Evolutionary conservation across 1,139 yeast genomes (phyloP), one percentile per base, ranked within the genome.

Genomic region (Pichia sp.): DNA sequence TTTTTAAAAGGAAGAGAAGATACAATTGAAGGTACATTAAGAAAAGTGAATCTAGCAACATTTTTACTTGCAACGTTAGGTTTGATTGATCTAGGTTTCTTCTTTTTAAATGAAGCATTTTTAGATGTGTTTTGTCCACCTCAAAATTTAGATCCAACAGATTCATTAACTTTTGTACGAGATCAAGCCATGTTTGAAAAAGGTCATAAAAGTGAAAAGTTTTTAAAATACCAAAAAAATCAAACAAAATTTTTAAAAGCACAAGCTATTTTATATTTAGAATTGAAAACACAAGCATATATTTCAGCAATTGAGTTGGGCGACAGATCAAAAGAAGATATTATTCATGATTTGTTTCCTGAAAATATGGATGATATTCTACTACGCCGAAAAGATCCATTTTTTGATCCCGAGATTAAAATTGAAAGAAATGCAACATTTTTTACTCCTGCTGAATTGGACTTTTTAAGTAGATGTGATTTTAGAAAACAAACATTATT

Each of bases 261-360:
- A 6, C 95, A 86, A 57, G 89, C 95, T 0, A 81, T 79, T 2
- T 67, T 92, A 48, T 88, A 76, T 58, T 72, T 92, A 46, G 97
- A 92, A 58, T 73, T 92, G 61, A 92, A 92, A 63, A 92, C 98
- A 0, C 98, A 92, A 66, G 96, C 96, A 0, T 92, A 82, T 61
- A 89, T 92, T 30, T 83, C 96, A 0, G 96, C 95, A 0, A 68
- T 90, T 54, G 87, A 84, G 58, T 82, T 86, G 5, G 82, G 81
- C 8, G 89, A 83, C 51, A 67, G 83, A 53, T 74, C 87, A 2
- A 75, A 81, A 57, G 75, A 75, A 52, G 92, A 85, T 47, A 78
- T 88, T 8, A 68, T 90, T 54, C 83, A 86, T 53, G 88, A 83
- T 58, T 75, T 90, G 44, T 84, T 92, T 56, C 94, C 95, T 0